phyloP scores from a whole-genome alignment of 208 protist genomes.

The Naegleria lovaniensis region DNA sequence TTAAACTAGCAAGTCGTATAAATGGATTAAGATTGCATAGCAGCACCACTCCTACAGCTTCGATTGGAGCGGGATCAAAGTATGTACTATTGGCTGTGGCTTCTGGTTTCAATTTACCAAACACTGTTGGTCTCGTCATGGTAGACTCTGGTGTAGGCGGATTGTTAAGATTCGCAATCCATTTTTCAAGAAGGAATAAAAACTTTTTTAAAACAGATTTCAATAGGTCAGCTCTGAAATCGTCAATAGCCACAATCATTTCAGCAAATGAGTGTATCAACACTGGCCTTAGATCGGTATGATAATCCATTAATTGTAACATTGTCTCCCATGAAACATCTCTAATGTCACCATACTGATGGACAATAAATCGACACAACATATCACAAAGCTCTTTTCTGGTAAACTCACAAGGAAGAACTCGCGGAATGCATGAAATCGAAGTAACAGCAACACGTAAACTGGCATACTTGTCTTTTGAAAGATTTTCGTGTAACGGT shows the following conservation, averaged over 20 bases:
- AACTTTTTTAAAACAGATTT: neutral
- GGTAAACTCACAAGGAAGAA: neutral
- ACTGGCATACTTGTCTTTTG: neutral
- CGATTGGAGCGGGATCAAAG: neutral
- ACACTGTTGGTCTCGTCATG: neutral
- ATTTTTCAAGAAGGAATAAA: neutral
- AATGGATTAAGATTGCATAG: neutral
- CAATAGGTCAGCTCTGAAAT: neutral
- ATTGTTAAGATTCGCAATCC: neutral
- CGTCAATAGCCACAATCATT: neutral
- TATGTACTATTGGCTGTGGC: neutral
- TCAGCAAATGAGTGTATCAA: slow-evolving; percentile 11
- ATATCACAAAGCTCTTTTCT: neutral
- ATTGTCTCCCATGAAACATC: slow-evolving; percentile 16
- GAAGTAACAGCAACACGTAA: neutral
- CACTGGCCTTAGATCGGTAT: neutral
- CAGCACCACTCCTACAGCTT: neutral
- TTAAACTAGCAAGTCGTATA: neutral
- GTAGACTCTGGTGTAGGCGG: neutral
- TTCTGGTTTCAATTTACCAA: neutral
- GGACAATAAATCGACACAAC: slow-evolving; percentile 17
- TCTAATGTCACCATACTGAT: slow-evolving; percentile 19
- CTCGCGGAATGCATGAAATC: neutral
- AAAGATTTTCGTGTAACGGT: neutral
- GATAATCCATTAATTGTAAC: neutral